Evolutionary conservation across 75 land plant species (phyloP).

Genomic region (Pinus taeda): DNA sequence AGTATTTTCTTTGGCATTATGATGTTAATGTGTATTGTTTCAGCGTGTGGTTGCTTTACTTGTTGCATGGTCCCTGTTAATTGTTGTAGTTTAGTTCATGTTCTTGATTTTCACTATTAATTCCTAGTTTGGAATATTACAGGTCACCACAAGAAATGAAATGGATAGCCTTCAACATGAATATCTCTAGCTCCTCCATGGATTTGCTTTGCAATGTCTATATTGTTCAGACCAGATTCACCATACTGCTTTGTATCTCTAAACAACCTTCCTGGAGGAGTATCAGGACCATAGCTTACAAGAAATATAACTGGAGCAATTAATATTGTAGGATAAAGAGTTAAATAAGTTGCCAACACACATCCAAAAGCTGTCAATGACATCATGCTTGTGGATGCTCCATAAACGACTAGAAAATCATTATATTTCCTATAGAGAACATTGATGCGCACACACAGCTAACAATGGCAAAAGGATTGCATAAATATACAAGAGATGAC

Average conservation of each 20-base stretch:
- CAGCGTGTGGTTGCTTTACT: too few relatives aligned
- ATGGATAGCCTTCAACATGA: constrained; percentile 10
- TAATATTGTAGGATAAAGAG: constrained; percentile 77
- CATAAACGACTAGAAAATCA: constrained; percentile 61
- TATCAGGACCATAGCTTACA: constrained; percentile 69
- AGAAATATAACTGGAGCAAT: constrained; percentile 66
- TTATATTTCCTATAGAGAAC: constrained; percentile 70
- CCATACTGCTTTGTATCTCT: neutral
- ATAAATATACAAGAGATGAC: constrained; percentile 69
- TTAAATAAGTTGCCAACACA: constrained; percentile 65
- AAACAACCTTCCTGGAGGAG: constrained; percentile 69
- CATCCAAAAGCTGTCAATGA: constrained; percentile 86
- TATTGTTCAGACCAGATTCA: neutral
- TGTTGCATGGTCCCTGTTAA: too few relatives aligned
- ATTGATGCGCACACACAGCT: constrained; percentile 74
- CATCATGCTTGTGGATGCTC: constrained; percentile 59
- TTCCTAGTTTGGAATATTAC: constrained; percentile 3
- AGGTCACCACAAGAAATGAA: constrained; percentile 36
- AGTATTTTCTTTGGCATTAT: too few relatives aligned
- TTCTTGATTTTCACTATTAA: too few relatives aligned
- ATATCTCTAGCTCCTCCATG: neutral
- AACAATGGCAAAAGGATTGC: constrained; percentile 80
- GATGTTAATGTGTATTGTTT: too few relatives aligned
- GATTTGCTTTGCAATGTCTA: neutral
- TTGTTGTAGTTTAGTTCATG: too few relatives aligned